These are phyloP conservation scores for thale cress (Arabidopsis thaliana) DNA, from an alignment of 345 rosid genomes.

Conservation along the genomic window DNA sequence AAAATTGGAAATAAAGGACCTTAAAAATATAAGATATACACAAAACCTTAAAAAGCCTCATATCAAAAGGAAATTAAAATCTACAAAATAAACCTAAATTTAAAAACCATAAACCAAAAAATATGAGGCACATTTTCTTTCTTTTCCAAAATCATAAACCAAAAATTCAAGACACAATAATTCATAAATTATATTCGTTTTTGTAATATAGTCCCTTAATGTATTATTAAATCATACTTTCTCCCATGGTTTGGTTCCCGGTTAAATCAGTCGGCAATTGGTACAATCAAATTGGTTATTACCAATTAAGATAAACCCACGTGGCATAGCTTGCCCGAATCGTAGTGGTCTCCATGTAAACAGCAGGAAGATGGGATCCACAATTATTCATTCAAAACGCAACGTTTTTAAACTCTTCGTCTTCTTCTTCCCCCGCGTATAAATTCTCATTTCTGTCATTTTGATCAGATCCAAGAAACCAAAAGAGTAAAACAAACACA, in stretches of 20 bases:
- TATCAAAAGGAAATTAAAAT: too few species aligned
- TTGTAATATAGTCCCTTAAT: background rate
- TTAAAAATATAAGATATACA: too few species aligned
- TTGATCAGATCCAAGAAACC: background rate
- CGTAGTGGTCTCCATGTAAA: constrained; percentile 40
- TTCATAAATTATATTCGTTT: background rate
- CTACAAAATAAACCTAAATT: too few species aligned
- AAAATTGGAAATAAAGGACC: too few species aligned
- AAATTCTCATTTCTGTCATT: constrained; percentile 17
- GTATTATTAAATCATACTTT: background rate
- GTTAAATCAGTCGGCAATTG: constrained; percentile 4
- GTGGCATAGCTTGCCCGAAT: constrained; percentile 31
- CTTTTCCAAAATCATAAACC: too few species aligned
- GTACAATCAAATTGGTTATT: background rate
- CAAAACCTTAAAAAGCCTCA: too few species aligned
- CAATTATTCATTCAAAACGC: constrained; percentile 14
- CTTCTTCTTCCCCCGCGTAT: constrained; percentile 15
- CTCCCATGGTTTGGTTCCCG: background rate
- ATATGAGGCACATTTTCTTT: too few species aligned
- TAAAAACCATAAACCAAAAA: too few species aligned
- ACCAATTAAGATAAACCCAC: background rate
- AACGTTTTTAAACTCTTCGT: constrained; percentile 16
- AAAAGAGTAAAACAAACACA: background rate
- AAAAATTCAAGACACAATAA: background rate
- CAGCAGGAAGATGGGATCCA: background rate